These are phyloP conservation scores for Backusella macrospora DNA, from an alignment of 192 early-diverging fungal species.

Conservation along the genomic window DNA sequence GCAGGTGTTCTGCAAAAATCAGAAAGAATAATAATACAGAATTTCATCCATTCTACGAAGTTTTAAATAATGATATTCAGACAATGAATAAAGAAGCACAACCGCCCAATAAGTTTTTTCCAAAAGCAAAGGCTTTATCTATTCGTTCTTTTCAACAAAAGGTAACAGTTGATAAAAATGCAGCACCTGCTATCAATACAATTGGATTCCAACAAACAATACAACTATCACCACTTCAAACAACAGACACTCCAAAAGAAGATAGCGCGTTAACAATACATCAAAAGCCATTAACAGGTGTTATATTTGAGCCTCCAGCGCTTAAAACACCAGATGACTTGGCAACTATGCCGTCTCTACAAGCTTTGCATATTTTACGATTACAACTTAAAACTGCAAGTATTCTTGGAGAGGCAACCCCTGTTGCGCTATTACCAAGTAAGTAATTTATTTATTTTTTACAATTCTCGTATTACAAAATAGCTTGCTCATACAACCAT, in stretches of 20 bases:
- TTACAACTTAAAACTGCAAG: slow-evolving; percentile 33
- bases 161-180: neutral
- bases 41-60: neutral
- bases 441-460: slow-evolving; percentile 19
- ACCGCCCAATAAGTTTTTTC: neutral
- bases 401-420: slow-evolving; percentile 19
- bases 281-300: slow-evolving; percentile 13
- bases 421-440: slow-evolving; percentile 25
- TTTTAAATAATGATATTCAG: neutral
- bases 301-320: slow-evolving; percentile 15
- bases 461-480: neutral
- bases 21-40: neutral
- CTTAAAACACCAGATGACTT: slow-evolving; percentile 25
- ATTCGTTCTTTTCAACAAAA: neutral
- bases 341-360: slow-evolving; percentile 29
- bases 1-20: neutral
- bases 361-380: slow-evolving; percentile 34
- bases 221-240: slow-evolving; percentile 2
- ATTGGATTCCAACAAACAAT: slow-evolving; percentile 2
- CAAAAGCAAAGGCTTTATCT: slow-evolving; percentile 6
- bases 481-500: neutral
- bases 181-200: neutral
- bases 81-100: slow-evolving; percentile 7
- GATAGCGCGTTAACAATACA: neutral
- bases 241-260: neutral